These are phyloP conservation scores for Nannochloropsis gaditana DNA, from an alignment of 108 stramenopile genomes.

Conservation along the genomic window DNA sequence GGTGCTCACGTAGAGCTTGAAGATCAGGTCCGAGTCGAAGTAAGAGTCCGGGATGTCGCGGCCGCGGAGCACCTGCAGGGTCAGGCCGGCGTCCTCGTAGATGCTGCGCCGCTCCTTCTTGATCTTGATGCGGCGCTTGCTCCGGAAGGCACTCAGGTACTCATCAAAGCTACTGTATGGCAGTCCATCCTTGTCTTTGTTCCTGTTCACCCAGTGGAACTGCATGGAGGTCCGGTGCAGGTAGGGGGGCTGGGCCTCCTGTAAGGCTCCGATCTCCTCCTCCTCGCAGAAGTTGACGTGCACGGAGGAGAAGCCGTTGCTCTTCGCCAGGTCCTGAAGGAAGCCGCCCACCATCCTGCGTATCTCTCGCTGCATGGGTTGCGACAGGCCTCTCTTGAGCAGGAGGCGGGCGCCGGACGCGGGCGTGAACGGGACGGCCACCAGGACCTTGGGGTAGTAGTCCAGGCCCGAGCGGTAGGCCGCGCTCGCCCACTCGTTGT, in stretches of 20 bases:
- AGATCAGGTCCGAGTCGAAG: slow-evolving; percentile 52
- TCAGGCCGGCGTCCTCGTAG: slow-evolving; percentile 57
- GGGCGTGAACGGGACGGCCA: slow-evolving; percentile 67
- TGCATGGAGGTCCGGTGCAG: slow-evolving; percentile 62
- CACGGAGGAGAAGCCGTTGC: slow-evolving; percentile 59
- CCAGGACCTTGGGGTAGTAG: slow-evolving; percentile 67
- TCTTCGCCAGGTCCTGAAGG: slow-evolving; percentile 48
- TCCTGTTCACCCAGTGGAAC: slow-evolving; percentile 63
- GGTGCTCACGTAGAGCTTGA: slow-evolving; percentile 62
- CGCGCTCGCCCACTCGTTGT: slow-evolving; percentile 62
- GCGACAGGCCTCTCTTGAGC: slow-evolving; percentile 47
- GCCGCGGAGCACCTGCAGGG: slow-evolving; percentile 55
- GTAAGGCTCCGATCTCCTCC: slow-evolving; percentile 47
- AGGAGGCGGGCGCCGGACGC: slow-evolving; percentile 59
- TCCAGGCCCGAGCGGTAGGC: slow-evolving; percentile 56
- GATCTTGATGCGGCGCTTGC: slow-evolving; percentile 64
- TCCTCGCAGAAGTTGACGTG: slow-evolving; percentile 65
- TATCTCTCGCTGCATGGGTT: slow-evolving; percentile 21
- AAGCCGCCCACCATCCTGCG: slow-evolving; percentile 43
- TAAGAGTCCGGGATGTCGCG: slow-evolving; percentile 57
- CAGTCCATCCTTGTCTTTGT: slow-evolving; percentile 41
- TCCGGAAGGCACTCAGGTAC: slow-evolving; percentile 61
- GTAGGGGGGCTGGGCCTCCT: slow-evolving; percentile 38
- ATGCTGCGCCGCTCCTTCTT: slow-evolving; percentile 56
- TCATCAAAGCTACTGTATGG: slow-evolving; percentile 59